Base-by-base conservation (phyloP, 306 rosid species). In the Casuarina glauca region DNA sequence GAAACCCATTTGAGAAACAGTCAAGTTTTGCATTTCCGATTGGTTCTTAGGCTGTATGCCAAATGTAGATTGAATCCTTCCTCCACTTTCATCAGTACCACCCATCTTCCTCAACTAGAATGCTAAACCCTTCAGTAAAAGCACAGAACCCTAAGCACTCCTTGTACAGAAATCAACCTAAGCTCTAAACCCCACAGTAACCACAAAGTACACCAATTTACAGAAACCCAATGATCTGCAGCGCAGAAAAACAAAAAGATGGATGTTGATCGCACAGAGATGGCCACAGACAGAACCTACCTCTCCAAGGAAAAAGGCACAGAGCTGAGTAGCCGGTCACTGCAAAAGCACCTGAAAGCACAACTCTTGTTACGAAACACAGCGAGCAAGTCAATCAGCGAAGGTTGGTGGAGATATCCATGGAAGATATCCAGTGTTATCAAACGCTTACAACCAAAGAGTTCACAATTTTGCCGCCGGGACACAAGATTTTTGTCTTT, bases 41-140 rank as follows among this genome's bases (percentile, higher is more conserved):
- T 80, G 82, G 42, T 82, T 89, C 0, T 77, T 68, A 48, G 87
- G 86, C 44, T 76, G 84, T 4, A 73, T 44, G 48, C 81, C 84
- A 79, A 87, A 88, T 58, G 82, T 62, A 13, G 73, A 68, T 80
- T 73, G 76, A 44, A 66, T 68, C 64, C 82, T 68, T 58, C 82
- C 74, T 4, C 80, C 82, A 63, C 70, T 83, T 60, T 84, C 91
- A 75, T 84, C 88, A 70, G 72, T 61, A 26, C 87, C 89, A 53
- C 88, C 96, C 96, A 90, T 90, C 84, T 61, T 66, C 81, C 69
- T 9, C 71, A 72, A 46, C 26, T 48, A 39, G 1, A 26, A 26
- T 60, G 63, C 77, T 72, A 78, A 76, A 19, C 55, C 63, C 49
- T 8, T 20, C 69, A 11, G 12, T 48, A 45, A 70, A 32, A 6